Evolutionary conservation across 108 stramenopile species (phyloP).

Genomic region (Skeletonema tropicum): DNA sequence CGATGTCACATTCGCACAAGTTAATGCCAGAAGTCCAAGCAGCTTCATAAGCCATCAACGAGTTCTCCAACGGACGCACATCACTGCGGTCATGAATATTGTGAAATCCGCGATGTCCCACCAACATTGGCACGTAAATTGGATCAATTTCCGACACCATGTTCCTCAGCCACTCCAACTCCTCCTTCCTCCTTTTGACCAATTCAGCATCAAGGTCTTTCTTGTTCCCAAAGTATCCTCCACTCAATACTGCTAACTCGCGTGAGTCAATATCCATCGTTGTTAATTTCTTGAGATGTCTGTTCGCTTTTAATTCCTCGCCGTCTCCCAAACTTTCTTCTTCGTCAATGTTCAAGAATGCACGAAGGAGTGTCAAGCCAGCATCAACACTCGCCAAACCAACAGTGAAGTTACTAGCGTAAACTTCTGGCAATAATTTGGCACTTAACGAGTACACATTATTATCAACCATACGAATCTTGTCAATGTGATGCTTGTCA

Average conservation of each 20-base stretch:
- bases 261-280: constrained; percentile 20
- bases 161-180: constrained; percentile 60
- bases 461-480: not conserved
- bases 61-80: constrained; percentile 50
- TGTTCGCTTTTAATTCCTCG: not conserved
- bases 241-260: constrained; percentile 26
- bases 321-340: constrained; percentile 23
- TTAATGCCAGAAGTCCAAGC: constrained; percentile 49
- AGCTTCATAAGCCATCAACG: constrained; percentile 50
- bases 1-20: constrained; percentile 52
- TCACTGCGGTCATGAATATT: constrained; percentile 45
- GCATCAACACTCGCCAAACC: constrained; percentile 44
- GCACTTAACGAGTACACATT: constrained; percentile 12
- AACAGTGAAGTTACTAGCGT: constrained; percentile 46
- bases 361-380: constrained; percentile 35
- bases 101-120: constrained; percentile 55
- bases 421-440: constrained; percentile 43
- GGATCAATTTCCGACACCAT: constrained; percentile 52
- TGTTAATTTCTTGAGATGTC: constrained; percentile 13
- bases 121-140: constrained; percentile 39
- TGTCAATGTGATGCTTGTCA: constrained; percentile 30
- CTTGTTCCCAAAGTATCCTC: constrained; percentile 39
- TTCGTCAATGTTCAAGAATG: constrained; percentile 42
- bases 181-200: constrained; percentile 50
- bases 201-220: constrained; percentile 37